Percentiles rank a stretch among this genome's conserved stretches.
Evolutionary conservation across 2,329 filamentous ascomycete species (phyloP).

Genomic region (Diaporthe sp.): DNA sequence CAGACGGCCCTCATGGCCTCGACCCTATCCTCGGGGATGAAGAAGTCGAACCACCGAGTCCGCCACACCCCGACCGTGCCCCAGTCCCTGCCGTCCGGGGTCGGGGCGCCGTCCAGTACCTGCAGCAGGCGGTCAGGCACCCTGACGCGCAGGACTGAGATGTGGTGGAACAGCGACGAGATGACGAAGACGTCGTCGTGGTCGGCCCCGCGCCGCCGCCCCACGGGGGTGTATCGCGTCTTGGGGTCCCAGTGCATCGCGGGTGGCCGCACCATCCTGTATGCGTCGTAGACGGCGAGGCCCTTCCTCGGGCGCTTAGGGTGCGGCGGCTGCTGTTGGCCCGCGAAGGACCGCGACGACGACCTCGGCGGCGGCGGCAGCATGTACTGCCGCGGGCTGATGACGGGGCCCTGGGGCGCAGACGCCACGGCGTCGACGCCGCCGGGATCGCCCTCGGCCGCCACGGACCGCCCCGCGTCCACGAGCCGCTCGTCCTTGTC

Average conservation of each 20-base stretch:
- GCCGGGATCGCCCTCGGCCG: neutral
- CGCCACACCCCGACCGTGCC: conserved; percentile 68
- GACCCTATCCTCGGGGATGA: conserved; percentile 65
- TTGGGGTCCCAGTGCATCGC: conserved; percentile 72
- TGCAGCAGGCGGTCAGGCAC: conserved; percentile 67
- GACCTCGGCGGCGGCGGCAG: neutral
- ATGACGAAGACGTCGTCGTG: conserved; percentile 75
- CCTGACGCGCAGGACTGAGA: conserved; percentile 70
- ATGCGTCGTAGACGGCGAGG: conserved; percentile 72
- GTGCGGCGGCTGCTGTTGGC: conserved; percentile 43
- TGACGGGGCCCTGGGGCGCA: neutral
- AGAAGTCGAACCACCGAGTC: conserved; percentile 74
- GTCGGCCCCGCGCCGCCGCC: conserved; percentile 59
- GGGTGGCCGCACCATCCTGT: conserved; percentile 72
- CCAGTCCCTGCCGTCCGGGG: conserved; percentile 58
- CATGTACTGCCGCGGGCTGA: conserved; percentile 4
- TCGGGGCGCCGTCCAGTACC: conserved; percentile 63
- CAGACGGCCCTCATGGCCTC: conserved; percentile 70
- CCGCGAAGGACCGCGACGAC: conserved; percentile 12
- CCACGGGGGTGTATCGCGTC: conserved; percentile 69
- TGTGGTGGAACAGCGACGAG: conserved; percentile 73
- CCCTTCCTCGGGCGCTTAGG: conserved; percentile 67
- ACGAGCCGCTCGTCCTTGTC: conserved; percentile 58
- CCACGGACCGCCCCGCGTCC: neutral
- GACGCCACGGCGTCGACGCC: neutral